Conservation (phyloP, 768 basidiomycete genomes). For the Tulasnella sp. region DNA sequence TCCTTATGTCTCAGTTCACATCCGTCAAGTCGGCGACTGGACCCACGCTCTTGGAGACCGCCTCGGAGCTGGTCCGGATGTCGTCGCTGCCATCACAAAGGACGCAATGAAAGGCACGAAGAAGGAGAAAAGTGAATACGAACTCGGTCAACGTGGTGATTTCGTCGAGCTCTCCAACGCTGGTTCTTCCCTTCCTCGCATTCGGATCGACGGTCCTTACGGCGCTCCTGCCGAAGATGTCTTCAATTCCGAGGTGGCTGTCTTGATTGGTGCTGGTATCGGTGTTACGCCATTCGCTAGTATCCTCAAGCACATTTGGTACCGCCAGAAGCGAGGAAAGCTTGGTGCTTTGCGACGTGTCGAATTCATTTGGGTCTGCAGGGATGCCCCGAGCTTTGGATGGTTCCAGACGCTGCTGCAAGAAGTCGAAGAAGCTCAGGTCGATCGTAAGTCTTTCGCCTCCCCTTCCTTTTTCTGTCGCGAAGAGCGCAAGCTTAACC, state of each 20-base stretch:
- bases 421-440: conserved; percentile 81
- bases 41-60: conserved; percentile 77
- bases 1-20: conserved; percentile 83
- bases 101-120: conserved; percentile 70
- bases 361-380: conserved; percentile 91
- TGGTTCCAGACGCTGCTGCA: conserved; percentile 91
- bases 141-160: conserved; percentile 53
- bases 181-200: conserved; percentile 55
- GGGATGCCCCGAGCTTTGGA: conserved; percentile 93
- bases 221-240: conserved; percentile 92
- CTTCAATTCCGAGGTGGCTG: conserved; percentile 74
- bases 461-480: not conserved
- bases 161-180: conserved; percentile 58
- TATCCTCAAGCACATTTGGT: conserved; percentile 92
- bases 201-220: conserved; percentile 85
- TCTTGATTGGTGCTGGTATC: conserved; percentile 91
- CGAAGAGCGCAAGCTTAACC: not conserved
- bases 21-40: conserved; percentile 90
- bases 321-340: conserved; percentile 69
- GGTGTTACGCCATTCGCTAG: conserved; percentile 94
- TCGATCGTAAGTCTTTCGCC: conserved; percentile 58
- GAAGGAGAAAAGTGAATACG: conserved; percentile 36
- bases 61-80: conserved; percentile 70
- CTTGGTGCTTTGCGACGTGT: conserved; percentile 78
- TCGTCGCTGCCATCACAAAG: conserved; percentile 69